Evolutionary conservation across 2,329 filamentous ascomycete species (phyloP).

Genomic region (Cyanodermella asteris): DNA sequence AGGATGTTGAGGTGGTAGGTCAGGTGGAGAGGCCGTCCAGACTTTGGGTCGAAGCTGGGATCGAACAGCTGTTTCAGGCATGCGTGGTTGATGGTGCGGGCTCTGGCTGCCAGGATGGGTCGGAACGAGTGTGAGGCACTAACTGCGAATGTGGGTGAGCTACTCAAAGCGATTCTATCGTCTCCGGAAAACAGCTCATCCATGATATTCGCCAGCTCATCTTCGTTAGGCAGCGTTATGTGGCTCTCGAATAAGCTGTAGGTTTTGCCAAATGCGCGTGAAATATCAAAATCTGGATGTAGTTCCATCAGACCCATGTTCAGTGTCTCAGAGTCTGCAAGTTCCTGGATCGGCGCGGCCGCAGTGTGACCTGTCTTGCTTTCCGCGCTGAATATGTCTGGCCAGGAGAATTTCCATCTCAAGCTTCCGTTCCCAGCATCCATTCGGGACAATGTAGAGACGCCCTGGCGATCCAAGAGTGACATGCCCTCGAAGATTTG

Average conservation of each 20-base stretch:
- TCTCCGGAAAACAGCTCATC: background rate
- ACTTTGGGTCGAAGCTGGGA: too few relatives aligned
- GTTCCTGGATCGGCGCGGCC: background rate
- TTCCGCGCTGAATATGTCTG: conserved; percentile 4
- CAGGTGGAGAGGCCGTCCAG: conserved; percentile 47
- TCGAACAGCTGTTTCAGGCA: conserved; percentile 60
- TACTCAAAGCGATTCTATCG: conserved; percentile 1
- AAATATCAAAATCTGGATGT: background rate
- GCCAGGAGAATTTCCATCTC: conserved; percentile 7
- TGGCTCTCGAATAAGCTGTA: conserved; percentile 2
- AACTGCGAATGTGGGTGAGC: background rate
- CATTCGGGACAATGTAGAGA: conserved; percentile 5
- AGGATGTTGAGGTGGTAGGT: conserved; percentile 53
- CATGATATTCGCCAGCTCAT: background rate
- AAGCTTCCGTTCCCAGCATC: conserved; percentile 1
- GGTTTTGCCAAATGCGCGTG: background rate
- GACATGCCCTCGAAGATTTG: conserved; percentile 43
- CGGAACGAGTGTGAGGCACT: conserved; percentile 35
- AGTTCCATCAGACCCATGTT: background rate
- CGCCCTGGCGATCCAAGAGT: conserved; percentile 4
- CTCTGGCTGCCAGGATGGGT: conserved; percentile 51
- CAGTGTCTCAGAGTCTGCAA: background rate
- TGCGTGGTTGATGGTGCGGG: conserved; percentile 53
- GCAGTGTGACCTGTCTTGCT: conserved; percentile 1
- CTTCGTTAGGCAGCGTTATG: conserved; percentile 2